Conservation (phyloP, 768 basidiomycete species). For the Pseudohyphozyma bogoriensis region DNA sequence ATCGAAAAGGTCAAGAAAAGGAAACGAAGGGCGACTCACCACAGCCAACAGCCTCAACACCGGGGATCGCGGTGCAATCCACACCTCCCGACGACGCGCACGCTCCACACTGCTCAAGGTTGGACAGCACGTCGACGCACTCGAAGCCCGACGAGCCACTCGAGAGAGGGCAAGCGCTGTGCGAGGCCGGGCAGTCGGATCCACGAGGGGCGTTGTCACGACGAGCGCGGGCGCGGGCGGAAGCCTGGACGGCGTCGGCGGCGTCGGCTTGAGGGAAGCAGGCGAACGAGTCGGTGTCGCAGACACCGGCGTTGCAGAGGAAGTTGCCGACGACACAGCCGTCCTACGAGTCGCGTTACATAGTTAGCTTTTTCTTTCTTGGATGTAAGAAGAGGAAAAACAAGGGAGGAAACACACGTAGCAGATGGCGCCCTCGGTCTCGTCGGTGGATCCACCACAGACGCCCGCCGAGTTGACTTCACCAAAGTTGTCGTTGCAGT, state of each 20-base stretch:
- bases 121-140: slow-evolving; percentile 16
- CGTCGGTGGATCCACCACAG: not conserved
- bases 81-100: slow-evolving; percentile 17
- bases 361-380: not conserved
- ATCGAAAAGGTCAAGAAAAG: not conserved
- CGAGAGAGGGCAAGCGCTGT: slow-evolving; percentile 11
- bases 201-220: not conserved
- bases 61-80: slow-evolving; percentile 23
- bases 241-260: not conserved
- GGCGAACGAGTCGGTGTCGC: not conserved
- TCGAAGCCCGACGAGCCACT: slow-evolving; percentile 14
- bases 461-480: slow-evolving; percentile 2
- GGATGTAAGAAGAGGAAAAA: not conserved
- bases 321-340: slow-evolving; percentile 8
- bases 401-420: slow-evolving; percentile 12
- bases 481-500: slow-evolving; percentile 7
- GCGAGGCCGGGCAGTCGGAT: slow-evolving; percentile 6
- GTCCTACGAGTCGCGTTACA: not conserved
- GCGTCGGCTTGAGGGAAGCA: too few species aligned
- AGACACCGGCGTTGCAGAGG: not conserved
- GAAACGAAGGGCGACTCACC: not conserved
- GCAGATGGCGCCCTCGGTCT: not conserved
- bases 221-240: slow-evolving; percentile 8
- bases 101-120: slow-evolving; percentile 21
- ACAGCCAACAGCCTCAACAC: slow-evolving; percentile 11